These are phyloP conservation scores for Aspergillus japonicus DNA, from an alignment of 2,329 filamentous ascomycete genomes.

Conservation along the genomic window DNA sequence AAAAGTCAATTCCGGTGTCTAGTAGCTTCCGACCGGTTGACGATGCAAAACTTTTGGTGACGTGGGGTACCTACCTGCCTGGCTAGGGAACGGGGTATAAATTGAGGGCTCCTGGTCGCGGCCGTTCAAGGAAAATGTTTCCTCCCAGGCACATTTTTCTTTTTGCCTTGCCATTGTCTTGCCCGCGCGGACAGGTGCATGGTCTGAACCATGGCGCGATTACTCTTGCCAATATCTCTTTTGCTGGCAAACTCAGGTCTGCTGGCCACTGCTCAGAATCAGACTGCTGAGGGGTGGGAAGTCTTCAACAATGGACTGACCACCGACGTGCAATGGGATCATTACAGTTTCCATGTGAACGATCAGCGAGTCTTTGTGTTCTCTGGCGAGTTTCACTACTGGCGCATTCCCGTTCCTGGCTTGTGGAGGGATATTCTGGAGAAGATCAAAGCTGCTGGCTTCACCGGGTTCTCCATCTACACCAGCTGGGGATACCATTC, in stretches of 20 bases:
- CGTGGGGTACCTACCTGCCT: background rate
- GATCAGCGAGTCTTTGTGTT: constrained; percentile 54
- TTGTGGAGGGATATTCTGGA: constrained; percentile 53
- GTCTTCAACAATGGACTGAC: constrained; percentile 51
- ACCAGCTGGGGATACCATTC: constrained; percentile 52
- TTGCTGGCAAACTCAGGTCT: constrained; percentile 14
- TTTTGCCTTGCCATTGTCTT: background rate
- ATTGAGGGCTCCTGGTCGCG: background rate
- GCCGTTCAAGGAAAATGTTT: background rate
- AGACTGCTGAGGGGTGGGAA: constrained; percentile 41
- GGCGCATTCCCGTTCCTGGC: constrained; percentile 51
- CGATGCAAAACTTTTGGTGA: background rate
- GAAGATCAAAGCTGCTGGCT: constrained; percentile 53
- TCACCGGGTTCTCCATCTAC: constrained; percentile 51
- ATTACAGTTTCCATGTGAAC: constrained; percentile 54
- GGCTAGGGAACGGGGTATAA: background rate
- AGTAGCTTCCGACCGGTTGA: background rate
- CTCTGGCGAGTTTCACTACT: constrained; percentile 56
- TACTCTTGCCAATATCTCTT: constrained; percentile 9
- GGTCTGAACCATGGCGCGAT: constrained; percentile 12
- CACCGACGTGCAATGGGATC: constrained; percentile 52
- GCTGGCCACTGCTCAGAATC: constrained; percentile 16
- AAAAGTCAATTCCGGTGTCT: background rate
- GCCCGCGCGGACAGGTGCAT: background rate
- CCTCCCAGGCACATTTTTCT: background rate